A percentile compares a stretch with the other conserved stretches of the same genome.
phyloP scores from a whole-genome alignment of 306 rosid genomes.

The Cotoneaster glaucophyllus region DNA sequence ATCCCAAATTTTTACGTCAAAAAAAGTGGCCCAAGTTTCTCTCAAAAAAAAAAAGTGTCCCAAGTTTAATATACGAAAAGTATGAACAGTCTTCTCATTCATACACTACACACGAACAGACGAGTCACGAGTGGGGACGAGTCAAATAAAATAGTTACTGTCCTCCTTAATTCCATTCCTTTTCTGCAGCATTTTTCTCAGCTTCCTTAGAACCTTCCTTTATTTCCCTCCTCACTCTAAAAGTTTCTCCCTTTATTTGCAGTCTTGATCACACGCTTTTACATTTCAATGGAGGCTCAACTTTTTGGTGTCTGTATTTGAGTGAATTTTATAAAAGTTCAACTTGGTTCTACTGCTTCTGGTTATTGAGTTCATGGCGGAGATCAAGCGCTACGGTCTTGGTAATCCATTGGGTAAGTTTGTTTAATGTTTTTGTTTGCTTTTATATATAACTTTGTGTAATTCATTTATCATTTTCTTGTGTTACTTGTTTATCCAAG shows the following conservation, averaged over 20 bases:
- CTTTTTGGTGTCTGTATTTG: background rate
- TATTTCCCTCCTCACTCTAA: background rate
- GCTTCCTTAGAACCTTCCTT: constrained; percentile 22
- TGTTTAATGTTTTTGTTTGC: background rate
- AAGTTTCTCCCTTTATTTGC: background rate
- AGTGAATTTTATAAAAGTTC: background rate
- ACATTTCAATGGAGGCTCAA: background rate
- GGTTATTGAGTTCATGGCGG: constrained; percentile 32
- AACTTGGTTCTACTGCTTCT: background rate
- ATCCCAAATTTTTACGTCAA: background rate
- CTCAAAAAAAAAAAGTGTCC: constrained; percentile 1
- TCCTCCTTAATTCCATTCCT: background rate
- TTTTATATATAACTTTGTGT: background rate
- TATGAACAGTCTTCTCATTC: background rate
- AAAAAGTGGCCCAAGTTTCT: background rate
- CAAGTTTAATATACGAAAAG: background rate
- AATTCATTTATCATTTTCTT: background rate
- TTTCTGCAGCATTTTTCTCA: background rate
- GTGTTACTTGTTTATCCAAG: background rate
- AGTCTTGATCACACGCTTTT: background rate
- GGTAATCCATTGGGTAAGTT: constrained; percentile 32
- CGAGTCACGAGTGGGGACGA: background rate
- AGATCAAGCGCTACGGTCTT: constrained; percentile 27
- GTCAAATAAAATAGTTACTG: background rate
- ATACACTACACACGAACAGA: background rate